These are phyloP conservation scores for Aureobasidium musti DNA, from an alignment of 2,329 filamentous ascomycete genomes.

Conservation along the genomic window DNA sequence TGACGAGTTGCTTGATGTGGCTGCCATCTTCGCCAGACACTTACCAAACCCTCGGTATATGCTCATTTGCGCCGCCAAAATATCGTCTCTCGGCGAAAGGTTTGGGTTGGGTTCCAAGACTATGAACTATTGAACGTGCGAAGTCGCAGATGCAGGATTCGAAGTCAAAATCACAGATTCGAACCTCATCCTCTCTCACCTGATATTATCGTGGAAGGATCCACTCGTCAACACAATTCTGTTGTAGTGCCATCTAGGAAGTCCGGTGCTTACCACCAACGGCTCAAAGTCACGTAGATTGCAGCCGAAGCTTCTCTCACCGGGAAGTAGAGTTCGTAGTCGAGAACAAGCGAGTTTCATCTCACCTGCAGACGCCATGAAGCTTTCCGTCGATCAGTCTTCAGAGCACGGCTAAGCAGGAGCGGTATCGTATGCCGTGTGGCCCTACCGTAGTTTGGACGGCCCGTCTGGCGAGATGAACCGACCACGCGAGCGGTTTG, in stretches of 20 bases:
- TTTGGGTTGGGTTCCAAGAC: neutral
- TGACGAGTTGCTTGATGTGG: constrained; percentile 5
- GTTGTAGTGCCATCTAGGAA: too few species aligned
- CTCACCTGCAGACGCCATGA: constrained; percentile 24
- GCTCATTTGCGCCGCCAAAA: neutral
- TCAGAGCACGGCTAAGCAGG: neutral
- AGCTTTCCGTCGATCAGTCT: neutral
- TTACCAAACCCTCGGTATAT: neutral
- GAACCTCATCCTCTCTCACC: neutral
- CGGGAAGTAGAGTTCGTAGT: neutral
- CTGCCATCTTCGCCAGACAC: neutral
- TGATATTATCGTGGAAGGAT: neutral
- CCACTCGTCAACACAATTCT: too few species aligned
- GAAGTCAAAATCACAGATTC: neutral
- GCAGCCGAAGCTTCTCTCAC: neutral
- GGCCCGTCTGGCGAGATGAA: constrained; percentile 7
- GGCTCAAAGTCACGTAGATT: neutral
- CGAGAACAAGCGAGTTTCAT: constrained; percentile 6
- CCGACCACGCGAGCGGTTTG: constrained; percentile 2
- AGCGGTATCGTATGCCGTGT: neutral
- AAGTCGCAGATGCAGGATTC: neutral
- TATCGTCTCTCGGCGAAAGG: neutral
- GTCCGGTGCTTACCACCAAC: neutral
- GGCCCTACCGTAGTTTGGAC: neutral
- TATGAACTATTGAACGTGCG: neutral